Base-by-base conservation (phyloP, 2,329 filamentous ascomycete species). In the Alternaria sp. region DNA sequence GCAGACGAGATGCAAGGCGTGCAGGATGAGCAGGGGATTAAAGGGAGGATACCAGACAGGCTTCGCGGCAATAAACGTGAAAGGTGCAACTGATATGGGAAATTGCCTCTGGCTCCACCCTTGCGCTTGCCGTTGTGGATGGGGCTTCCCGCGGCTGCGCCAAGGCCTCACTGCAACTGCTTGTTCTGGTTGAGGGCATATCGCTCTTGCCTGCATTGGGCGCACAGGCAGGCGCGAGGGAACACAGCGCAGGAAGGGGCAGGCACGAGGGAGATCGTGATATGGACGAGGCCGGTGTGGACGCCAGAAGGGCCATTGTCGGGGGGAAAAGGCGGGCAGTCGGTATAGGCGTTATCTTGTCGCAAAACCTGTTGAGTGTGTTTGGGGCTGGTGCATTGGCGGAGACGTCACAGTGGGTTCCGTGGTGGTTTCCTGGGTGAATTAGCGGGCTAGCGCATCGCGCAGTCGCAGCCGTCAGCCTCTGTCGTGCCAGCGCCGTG, bases 401-500 rank as follows among this genome's bases (percentile, higher is more conserved):
- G 52, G 63, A 52, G 49, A 66, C 63, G 63, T 66, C 64, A 66
- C 49, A 54, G 59, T 62, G 60, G 60, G 60, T 50, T 54, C 56
- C 15, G 23, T 23, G 25, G 51, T 54, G 49, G 58, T 61, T 61
- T 60, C 57, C 54, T 56, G 54, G 60, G 64, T 61, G 56, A 60
- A 61, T 57, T 44, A 25, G 47, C 57, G 30, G 44, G 57, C 60
- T 54, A 65, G 63, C 51, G 47, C 44, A 45, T 36, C 55, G 55
- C 62, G 55, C 56, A 64, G 32, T 57, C 26, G 46, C 62, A 30
- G 47, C 51, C 58, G 58, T 64, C 64, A 65, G 64, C 61, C 58
- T 64, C 64, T 64, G 64, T 64, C 55, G 46, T 63, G 52, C 64
- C 64, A 65, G 11, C 32, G 58, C 64, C 61, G 61, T 66, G 30